Percentiles rank a stretch among this genome's conserved stretches.
These are phyloP conservation scores for Yamadazyma philogaea DNA, from an alignment of 805 yeast genomes.

Conservation along the genomic window DNA sequence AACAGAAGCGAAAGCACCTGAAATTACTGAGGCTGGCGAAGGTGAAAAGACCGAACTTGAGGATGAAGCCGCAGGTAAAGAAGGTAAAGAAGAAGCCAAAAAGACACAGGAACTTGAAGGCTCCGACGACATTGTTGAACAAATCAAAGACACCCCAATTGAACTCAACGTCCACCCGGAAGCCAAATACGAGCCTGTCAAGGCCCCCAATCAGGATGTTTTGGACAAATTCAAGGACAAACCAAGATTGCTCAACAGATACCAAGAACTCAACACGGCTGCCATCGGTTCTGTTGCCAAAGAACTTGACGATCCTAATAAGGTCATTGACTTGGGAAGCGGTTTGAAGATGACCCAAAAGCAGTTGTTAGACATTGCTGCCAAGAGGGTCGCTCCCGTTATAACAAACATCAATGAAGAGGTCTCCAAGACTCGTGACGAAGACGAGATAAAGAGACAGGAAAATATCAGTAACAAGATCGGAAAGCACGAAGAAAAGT, in stretches of 20 bases:
- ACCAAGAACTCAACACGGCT: slow-evolving; percentile 47
- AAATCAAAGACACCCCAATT: slow-evolving; percentile 23
- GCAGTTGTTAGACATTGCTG: slow-evolving; percentile 54
- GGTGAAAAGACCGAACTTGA: slow-evolving; percentile 20
- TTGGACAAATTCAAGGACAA: slow-evolving; percentile 41
- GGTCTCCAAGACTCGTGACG: slow-evolving; percentile 42
- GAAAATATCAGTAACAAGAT: slow-evolving; percentile 36
- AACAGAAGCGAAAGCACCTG: slow-evolving; percentile 8
- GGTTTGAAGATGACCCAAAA: slow-evolving; percentile 54
- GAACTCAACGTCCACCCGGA: slow-evolving; percentile 31
- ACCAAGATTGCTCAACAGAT: slow-evolving; percentile 47
- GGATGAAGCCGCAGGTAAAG: slow-evolving; percentile 15
- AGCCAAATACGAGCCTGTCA: slow-evolving; percentile 33
- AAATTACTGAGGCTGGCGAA: slow-evolving; percentile 9
- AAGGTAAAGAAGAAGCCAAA: slow-evolving; percentile 15
- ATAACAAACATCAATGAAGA: slow-evolving; percentile 49
- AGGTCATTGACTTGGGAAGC: slow-evolving; percentile 50
- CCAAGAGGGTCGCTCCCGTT: slow-evolving; percentile 53
- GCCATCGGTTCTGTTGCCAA: slow-evolving; percentile 47
- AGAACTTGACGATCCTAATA: slow-evolving; percentile 47
- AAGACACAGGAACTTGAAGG: slow-evolving; percentile 7
- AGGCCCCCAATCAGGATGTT: slow-evolving; percentile 33
- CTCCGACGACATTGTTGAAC: slow-evolving; percentile 25
- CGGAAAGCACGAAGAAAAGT: slow-evolving; percentile 32
- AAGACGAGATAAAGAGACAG: slow-evolving; percentile 42